Percentiles rank a stretch among this genome's conserved stretches.
Conservation (phyloP, 2,329 filamentous ascomycete species). For the Arthrobotrys sphaeroides region DNA sequence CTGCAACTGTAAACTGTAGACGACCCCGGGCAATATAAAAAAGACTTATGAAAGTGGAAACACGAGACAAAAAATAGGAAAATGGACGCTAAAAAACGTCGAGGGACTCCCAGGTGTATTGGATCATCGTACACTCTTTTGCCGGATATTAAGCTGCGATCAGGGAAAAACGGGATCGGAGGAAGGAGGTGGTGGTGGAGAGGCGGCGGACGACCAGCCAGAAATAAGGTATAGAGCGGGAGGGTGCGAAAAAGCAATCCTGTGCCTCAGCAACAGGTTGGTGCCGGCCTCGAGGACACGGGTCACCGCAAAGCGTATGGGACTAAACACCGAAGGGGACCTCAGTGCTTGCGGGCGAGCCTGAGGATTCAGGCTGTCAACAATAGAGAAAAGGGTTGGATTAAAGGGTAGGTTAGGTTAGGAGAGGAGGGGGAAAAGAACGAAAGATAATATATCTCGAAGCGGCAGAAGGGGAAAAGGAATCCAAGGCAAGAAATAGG, state of each 20-base stretch:
- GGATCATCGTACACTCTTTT: conserved; percentile 56
- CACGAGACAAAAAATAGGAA: conserved; percentile 55
- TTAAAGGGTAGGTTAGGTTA: conserved; percentile 51
- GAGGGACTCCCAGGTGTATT: conserved; percentile 54
- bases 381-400: conserved; percentile 51
- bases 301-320: conserved; percentile 55
- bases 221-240: conserved; percentile 55
- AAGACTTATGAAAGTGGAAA: conserved; percentile 56
- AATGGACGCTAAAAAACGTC: conserved; percentile 56
- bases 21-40: conserved; percentile 53
- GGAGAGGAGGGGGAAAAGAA: conserved; percentile 54
- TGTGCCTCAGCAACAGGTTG: conserved; percentile 54
- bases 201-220: conserved; percentile 53
- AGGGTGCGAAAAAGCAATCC: conserved; percentile 57
- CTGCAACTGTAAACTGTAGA: no score
- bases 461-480: conserved; percentile 50
- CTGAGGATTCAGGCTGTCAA: conserved; percentile 56
- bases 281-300: conserved; percentile 53
- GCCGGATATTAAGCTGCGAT: conserved; percentile 56
- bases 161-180: conserved; percentile 53
- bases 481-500: conserved; percentile 54
- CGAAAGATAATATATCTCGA: conserved; percentile 53
- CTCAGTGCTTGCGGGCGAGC: conserved; percentile 55
- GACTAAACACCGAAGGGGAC: conserved; percentile 55
- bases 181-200: conserved; percentile 56